Percentiles rank a stretch among this genome's conserved stretches.
Conservation (phyloP, 148 eudicot species). For the Beta vulgaris region DNA sequence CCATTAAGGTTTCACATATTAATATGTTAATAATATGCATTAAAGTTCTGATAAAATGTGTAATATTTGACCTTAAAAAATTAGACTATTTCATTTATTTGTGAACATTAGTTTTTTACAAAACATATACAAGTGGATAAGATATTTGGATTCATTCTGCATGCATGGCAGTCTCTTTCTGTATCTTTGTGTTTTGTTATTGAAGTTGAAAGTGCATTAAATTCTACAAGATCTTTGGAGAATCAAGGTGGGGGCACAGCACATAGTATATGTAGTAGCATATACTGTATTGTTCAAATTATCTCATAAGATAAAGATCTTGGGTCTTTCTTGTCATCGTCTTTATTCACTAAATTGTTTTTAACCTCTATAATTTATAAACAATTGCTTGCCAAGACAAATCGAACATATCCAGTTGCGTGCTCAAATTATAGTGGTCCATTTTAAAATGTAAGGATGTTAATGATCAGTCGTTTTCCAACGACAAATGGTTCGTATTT, state of each 20-base stretch:
- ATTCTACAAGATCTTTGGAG: constrained; percentile 12
- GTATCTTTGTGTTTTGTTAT: not conserved
- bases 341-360: not conserved
- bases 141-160: not conserved
- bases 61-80: no score
- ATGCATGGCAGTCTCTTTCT: not conserved
- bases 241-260: constrained; percentile 10
- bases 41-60: no score
- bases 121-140: not conserved
- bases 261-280: not conserved
- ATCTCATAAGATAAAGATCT: not conserved
- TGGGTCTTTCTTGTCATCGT: not conserved
- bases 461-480: constrained; percentile 13
- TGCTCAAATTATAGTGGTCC: not conserved
- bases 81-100: no score
- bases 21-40: no score
- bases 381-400: not conserved
- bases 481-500: not conserved
- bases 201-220: not conserved
- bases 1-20: no score
- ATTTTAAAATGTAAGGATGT: not conserved
- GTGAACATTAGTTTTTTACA: not conserved
- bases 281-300: no score
- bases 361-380: constrained; percentile 2
- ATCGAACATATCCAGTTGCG: not conserved